These are phyloP conservation scores for Strombidium stylifer DNA, from an alignment of 73 alveolate genomes.

Conservation along the genomic window DNA sequence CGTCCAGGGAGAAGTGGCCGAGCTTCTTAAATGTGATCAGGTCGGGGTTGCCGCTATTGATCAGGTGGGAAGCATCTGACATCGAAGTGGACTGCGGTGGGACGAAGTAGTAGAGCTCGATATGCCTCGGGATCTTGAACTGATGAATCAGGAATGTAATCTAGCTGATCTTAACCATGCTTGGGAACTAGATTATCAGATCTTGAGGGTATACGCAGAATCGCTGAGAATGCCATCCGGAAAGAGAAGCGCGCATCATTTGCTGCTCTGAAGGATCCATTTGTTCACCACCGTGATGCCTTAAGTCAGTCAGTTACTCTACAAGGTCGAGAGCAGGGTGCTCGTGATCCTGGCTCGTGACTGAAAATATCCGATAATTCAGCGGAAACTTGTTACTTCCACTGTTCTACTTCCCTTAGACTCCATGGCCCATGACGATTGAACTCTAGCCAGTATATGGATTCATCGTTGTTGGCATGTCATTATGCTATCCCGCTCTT, in stretches of 20 bases:
- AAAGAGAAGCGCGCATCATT: too few relatives aligned
- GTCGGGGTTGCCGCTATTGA: constrained; percentile 3
- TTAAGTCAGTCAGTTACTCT: too few relatives aligned
- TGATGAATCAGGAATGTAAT: constrained; percentile 76
- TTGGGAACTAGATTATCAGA: constrained; percentile 66
- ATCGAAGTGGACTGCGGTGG: constrained; percentile 62
- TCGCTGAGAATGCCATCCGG: constrained; percentile 84
- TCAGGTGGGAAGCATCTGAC: constrained; percentile 51
- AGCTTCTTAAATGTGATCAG: constrained; percentile 43
- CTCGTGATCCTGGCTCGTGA: too few relatives aligned
- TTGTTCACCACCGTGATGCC: too few relatives aligned
- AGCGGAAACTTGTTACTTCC: too few relatives aligned
- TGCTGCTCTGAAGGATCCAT: too few relatives aligned
- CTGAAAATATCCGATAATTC: too few relatives aligned
- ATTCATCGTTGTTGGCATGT: too few relatives aligned
- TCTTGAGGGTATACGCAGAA: constrained; percentile 86
- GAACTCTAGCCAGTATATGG: too few relatives aligned
- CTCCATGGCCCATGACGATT: too few relatives aligned
- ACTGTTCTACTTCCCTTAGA: too few relatives aligned
- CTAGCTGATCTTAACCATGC: constrained; percentile 69
- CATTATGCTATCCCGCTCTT: constrained; percentile 15
- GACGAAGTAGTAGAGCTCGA: constrained; percentile 65
- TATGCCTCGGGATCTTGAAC: constrained; percentile 71
- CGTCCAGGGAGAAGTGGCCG: constrained; percentile 82
- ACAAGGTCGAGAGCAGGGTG: too few relatives aligned